A percentile compares a stretch with the other conserved stretches of the same genome.
Evolutionary conservation across 129 eudicot species (phyloP).

Genomic region (Lactuca sativa): DNA sequence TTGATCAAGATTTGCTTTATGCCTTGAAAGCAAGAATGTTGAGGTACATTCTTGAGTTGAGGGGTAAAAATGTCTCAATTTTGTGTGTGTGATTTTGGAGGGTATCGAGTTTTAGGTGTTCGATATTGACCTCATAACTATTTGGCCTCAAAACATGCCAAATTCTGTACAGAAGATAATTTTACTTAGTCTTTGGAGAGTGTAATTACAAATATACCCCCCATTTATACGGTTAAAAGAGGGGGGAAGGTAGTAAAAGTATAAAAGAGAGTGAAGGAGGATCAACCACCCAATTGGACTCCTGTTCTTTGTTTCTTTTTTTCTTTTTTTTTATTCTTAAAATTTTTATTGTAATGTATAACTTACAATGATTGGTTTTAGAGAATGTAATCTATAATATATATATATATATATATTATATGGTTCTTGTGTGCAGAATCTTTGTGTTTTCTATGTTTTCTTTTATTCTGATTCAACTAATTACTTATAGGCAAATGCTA

Average conservation of each 20-base stretch:
- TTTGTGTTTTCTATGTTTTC: neutral
- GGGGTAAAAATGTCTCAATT: slow-evolving; percentile 36
- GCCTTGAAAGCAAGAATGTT: slow-evolving; percentile 49
- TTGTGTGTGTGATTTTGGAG: slow-evolving; percentile 51
- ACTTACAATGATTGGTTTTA: slow-evolving; percentile 38
- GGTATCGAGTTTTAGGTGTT: slow-evolving; percentile 43
- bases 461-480: slow-evolving; percentile 2
- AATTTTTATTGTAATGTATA: slow-evolving; percentile 38
- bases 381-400: slow-evolving; percentile 9
- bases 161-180: slow-evolving; percentile 56
- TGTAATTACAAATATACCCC: slow-evolving; percentile 38
- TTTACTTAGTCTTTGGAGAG: slow-evolving; percentile 26
- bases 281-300: slow-evolving; percentile 43
- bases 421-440: slow-evolving; percentile 42
- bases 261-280: slow-evolving; percentile 45
- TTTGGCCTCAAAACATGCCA: slow-evolving; percentile 44
- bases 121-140: slow-evolving; percentile 34
- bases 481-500: neutral
- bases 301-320: slow-evolving; percentile 44
- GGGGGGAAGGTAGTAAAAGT: slow-evolving; percentile 29
- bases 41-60: slow-evolving; percentile 46
- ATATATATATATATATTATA: neutral
- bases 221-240: slow-evolving; percentile 36
- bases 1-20: slow-evolving; percentile 39
- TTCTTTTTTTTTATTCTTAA: slow-evolving; percentile 17